Conservation (phyloP, 169 alveolate species). For the Perkinsus olseni region DNA sequence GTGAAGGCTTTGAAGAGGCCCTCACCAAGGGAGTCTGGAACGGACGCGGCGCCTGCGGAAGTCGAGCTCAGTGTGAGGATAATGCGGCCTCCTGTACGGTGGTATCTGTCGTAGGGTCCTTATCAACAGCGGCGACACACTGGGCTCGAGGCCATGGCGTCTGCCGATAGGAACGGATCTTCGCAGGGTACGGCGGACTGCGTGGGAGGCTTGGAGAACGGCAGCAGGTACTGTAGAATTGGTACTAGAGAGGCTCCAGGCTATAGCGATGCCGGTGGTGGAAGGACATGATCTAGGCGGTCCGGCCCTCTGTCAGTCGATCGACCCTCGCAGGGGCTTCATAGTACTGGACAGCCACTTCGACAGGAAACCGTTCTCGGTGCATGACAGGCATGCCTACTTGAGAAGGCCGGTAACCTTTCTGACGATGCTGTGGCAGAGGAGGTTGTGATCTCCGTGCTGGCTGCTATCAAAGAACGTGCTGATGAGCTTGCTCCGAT, state of each 20-base stretch:
- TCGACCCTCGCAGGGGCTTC: no score
- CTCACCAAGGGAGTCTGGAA: neutral
- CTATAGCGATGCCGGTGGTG: no score
- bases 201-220: no score
- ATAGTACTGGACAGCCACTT: no score
- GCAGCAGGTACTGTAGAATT: no score
- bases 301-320: no score
- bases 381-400: no score
- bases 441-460: neutral
- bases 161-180: neutral
- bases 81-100: neutral
- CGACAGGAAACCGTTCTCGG: no score
- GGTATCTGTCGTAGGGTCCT: neutral
- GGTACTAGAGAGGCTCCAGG: no score
- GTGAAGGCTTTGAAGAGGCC: neutral
- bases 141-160: neutral
- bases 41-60: neutral
- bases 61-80: neutral
- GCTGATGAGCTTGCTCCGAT: no score
- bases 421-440: neutral
- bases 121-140: neutral
- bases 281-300: no score
- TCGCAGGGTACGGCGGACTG: neutral
- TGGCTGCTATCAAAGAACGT: neutral
- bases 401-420: no score